Evolutionary conservation across 169 alveolate genomes (phyloP), one percentile per base, ranked within the genome.

Genomic region (Eimeria necatrix): DNA sequence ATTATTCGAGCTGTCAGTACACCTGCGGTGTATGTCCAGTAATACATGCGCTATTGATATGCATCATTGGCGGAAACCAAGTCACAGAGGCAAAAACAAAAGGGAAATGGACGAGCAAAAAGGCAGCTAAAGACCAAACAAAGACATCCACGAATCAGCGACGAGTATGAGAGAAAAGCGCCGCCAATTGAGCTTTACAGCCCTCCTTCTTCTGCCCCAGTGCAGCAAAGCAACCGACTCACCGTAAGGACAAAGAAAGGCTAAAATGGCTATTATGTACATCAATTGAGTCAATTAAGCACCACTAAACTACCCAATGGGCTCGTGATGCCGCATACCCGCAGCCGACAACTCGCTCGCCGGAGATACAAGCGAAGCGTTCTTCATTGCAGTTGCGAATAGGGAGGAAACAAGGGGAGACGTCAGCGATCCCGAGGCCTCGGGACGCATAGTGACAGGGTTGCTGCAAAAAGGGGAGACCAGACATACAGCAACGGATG

Each of bases 361-460:
- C 48, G 92, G 92, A 26, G 92, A 84, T 5, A 84, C 41, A 12
- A 84, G 80, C 4, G 92, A 18, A 12, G 92, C 52, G 74, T 70
- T 70, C 46, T 70, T 84, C 80, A 59, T 10, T 49, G 59, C 18
- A 14, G 92, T 84, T 53, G 92, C 12, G 92, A 84, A 84, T 0
- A 84, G 78, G 53, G 32, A 53, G 18, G 24, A 49, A 24, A 84
- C 32, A 22, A 49, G 52, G 18, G 78, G 24, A 10, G 92, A 56
- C 14, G 78, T 76, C 41, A 49, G 78, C n/a, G 92, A n/a, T 0
- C 74, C 92, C 46, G 52, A 70, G 46, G 52, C 92, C 59, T 84
- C 92, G 32, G 56, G 32, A 3, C 92, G 73, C 92, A 84, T n/a
- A 5, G 92, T 84, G 53, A 84, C 92, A 0, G 92, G 92, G 18